A percentile compares a stretch with the other conserved stretches of the same genome.
Evolutionary conservation across 2,329 filamentous ascomycete genomes (phyloP).

Genomic region (Xylaria sp.): DNA sequence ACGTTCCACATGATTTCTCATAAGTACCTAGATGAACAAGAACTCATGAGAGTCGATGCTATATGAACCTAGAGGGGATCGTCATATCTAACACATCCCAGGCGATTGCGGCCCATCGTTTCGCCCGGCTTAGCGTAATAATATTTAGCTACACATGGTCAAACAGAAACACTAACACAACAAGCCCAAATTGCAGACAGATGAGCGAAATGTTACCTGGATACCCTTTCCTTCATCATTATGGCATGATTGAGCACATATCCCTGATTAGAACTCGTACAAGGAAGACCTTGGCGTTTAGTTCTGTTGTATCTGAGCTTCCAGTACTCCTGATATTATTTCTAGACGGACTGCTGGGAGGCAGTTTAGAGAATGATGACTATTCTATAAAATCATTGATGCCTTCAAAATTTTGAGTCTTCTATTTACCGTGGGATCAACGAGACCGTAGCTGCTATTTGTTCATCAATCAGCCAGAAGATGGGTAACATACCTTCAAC

Average conservation of each 20-base stretch:
- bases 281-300: background rate
- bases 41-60: background rate
- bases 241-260: slow-evolving; percentile 13
- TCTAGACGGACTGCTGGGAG: background rate
- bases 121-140: background rate
- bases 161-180: background rate
- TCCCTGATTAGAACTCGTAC: background rate
- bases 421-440: background rate
- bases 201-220: background rate
- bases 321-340: too few relatives aligned
- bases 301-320: background rate
- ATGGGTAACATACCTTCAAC: slow-evolving; percentile 32
- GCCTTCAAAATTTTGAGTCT: background rate
- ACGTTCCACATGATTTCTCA: slow-evolving; percentile 18
- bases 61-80: background rate
- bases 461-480: background rate
- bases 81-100: background rate
- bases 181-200: background rate
- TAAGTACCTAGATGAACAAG: background rate
- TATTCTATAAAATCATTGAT: slow-evolving; percentile 12
- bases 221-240: slow-evolving; percentile 2
- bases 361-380: too few relatives aligned
- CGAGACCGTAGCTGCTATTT: background rate
- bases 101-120: background rate
- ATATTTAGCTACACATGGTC: background rate